Conservation (phyloP, 179 eudicot species). For the Beta lomatogona region DNA sequence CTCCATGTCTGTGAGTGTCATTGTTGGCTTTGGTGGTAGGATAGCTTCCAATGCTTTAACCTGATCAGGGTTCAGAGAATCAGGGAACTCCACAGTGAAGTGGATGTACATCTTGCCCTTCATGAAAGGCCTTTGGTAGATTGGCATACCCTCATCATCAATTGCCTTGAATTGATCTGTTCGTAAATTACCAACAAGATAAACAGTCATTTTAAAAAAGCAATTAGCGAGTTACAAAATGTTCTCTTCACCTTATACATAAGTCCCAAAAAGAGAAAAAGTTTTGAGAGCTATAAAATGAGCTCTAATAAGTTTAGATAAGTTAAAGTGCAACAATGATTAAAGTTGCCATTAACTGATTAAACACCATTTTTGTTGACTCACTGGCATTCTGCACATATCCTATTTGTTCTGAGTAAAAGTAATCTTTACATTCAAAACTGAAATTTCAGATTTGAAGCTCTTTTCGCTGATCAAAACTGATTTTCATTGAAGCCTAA, state of each 20-base stretch:
- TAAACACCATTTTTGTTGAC: no score
- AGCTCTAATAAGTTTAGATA: no score
- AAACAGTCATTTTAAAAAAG: neutral
- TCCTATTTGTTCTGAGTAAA: no score
- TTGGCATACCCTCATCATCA: constrained; percentile 71
- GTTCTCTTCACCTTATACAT: no score
- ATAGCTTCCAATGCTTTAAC: constrained; percentile 45
- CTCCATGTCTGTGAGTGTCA: constrained; percentile 56
- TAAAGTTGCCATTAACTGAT: no score
- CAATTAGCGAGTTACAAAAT: neutral
- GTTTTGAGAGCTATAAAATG: no score
- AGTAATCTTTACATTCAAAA: no score
- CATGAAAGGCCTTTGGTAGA: constrained; percentile 62
- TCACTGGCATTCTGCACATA: no score
- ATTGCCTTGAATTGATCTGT: constrained; percentile 64
- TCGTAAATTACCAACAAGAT: neutral
- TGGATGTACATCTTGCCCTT: constrained; percentile 62
- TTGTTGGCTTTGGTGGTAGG: constrained; percentile 47
- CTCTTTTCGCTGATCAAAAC: neutral
- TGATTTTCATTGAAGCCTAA: neutral
- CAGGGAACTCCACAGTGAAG: constrained; percentile 58
- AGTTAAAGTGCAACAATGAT: no score
- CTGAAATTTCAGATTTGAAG: no score
- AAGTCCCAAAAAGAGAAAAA: no score
- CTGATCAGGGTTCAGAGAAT: constrained; percentile 47